A percentile compares a stretch with the other conserved stretches of the same genome.
Evolutionary conservation across 164 flowering plant species (phyloP).

Genomic region (Nymphaea colorata): DNA sequence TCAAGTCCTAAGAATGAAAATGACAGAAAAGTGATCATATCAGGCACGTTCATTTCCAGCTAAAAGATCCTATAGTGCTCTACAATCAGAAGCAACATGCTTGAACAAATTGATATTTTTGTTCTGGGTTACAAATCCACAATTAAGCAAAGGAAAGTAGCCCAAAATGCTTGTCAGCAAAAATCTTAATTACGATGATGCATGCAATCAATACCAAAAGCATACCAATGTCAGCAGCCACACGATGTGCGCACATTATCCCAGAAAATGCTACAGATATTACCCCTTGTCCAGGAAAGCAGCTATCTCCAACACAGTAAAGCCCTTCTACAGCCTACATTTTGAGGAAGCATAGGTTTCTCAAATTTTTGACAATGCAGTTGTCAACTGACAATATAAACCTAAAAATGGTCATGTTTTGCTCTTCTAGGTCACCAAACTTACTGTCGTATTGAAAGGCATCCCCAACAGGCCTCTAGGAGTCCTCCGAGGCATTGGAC

Average conservation of each 20-base stretch:
- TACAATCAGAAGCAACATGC: neutral
- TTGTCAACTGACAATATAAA: too few relatives aligned
- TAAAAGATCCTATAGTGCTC: neutral
- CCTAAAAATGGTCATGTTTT: neutral
- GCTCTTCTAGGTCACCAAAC: constrained; percentile 5
- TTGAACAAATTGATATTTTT: neutral
- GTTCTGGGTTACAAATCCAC: neutral
- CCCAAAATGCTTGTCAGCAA: neutral
- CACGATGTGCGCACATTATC: constrained; percentile 96
- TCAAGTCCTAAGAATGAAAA: constrained; percentile 47
- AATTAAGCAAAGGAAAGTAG: neutral
- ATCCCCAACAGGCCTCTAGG: constrained; percentile 91
- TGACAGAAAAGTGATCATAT: neutral
- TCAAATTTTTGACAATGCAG: neutral
- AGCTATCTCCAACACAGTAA: constrained; percentile 98
- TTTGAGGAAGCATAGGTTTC: neutral
- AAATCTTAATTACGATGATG: neutral
- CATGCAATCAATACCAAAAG: neutral
- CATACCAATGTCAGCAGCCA: constrained; percentile 96
- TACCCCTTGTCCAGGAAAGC: constrained; percentile 99
- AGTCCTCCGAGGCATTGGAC: constrained; percentile 77
- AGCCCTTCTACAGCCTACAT: constrained; percentile 74
- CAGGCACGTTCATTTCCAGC: neutral
- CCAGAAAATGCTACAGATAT: constrained; percentile 98
- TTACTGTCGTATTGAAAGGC: constrained; percentile 96